phyloP scores from a whole-genome alignment of 2,329 filamentous ascomycete genomes.

The Fusarium sp. region DNA sequence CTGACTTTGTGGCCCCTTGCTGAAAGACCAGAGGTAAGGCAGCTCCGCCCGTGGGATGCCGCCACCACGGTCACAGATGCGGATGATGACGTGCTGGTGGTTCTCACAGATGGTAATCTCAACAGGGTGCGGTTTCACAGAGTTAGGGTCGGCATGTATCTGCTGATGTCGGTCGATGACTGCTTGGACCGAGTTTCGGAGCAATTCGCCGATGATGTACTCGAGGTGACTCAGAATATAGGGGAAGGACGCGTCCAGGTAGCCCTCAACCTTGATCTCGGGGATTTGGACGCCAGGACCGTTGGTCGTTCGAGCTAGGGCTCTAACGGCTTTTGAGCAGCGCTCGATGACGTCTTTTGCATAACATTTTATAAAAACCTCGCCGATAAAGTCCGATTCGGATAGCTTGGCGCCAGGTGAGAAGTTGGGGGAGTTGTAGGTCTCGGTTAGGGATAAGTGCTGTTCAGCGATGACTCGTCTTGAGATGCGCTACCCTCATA shows the following conservation, averaged over 20 bases:
- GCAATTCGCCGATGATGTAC: conserved; percentile 94
- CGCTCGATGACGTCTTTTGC: conserved; percentile 88
- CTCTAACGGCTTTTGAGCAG: conserved; percentile 80
- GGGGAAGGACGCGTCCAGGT: conserved; percentile 90
- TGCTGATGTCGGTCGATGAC: conserved; percentile 79
- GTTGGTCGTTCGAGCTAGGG: conserved; percentile 80
- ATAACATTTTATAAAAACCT: conserved; percentile 93
- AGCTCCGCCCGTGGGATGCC: conserved; percentile 87
- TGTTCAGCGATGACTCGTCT: conserved; percentile 97
- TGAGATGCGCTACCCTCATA: conserved; percentile 78
- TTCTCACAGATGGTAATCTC: conserved; percentile 96
- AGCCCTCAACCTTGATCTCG: conserved; percentile 83
- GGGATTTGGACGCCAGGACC: conserved; percentile 78
- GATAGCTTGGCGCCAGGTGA: conserved; percentile 80
- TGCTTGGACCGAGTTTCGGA: conserved; percentile 94
- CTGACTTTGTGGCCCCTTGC: conserved; percentile 85
- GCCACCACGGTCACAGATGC: conserved; percentile 94
- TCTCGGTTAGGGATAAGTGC: conserved; percentile 93
- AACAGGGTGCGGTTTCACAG: conserved; percentile 76
- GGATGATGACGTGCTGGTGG: conserved; percentile 93
- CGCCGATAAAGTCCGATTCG: conserved; percentile 87
- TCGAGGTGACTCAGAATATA: conserved; percentile 97
- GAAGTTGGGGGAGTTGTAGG: conserved; percentile 90
- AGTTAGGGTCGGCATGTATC: conserved; percentile 36
- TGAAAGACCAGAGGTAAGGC: conserved; percentile 96